Conservation (phyloP, 106 monocot species). For the Xerophyta viscosa region DNA sequence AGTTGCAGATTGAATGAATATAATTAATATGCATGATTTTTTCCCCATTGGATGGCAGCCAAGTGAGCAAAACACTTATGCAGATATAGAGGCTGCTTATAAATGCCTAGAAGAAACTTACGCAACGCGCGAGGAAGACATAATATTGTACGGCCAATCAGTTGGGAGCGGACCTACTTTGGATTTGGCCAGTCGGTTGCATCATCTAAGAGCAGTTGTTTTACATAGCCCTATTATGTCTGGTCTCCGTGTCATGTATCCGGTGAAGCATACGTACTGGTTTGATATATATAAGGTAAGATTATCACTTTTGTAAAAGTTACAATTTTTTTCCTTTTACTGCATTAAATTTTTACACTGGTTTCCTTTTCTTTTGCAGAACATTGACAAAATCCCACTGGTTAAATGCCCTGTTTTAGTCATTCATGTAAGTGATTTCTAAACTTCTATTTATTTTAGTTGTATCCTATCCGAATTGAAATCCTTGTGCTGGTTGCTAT, state of each 20-base stretch:
- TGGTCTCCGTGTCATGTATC: constrained; percentile 89
- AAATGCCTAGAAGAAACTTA: constrained; percentile 65
- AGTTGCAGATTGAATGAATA: too few relatives aligned
- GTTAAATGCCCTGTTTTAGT: constrained; percentile 83
- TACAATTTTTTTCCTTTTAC: neutral
- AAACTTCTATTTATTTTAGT: too few relatives aligned
- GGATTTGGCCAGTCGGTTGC: constrained; percentile 58
- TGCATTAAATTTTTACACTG: neutral
- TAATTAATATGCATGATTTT: neutral
- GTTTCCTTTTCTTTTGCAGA: constrained; percentile 43
- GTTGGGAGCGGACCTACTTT: constrained; percentile 96
- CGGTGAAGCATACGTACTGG: constrained; percentile 87
- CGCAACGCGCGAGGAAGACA: constrained; percentile 43
- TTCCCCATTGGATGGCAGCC: constrained; percentile 35
- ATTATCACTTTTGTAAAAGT: neutral
- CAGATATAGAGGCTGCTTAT: constrained; percentile 79
- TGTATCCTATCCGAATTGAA: too few relatives aligned
- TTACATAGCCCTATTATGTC: constrained; percentile 95
- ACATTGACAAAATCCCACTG: constrained; percentile 82
- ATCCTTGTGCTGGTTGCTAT: too few relatives aligned
- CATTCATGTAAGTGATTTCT: constrained; percentile 77
- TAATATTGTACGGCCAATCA: constrained; percentile 94
- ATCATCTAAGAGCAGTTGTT: constrained; percentile 68
- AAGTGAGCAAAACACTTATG: constrained; percentile 90
- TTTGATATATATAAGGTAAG: constrained; percentile 95